Base-by-base conservation (phyloP, 1,139 yeast genomes). In the Pichia sp. region DNA sequence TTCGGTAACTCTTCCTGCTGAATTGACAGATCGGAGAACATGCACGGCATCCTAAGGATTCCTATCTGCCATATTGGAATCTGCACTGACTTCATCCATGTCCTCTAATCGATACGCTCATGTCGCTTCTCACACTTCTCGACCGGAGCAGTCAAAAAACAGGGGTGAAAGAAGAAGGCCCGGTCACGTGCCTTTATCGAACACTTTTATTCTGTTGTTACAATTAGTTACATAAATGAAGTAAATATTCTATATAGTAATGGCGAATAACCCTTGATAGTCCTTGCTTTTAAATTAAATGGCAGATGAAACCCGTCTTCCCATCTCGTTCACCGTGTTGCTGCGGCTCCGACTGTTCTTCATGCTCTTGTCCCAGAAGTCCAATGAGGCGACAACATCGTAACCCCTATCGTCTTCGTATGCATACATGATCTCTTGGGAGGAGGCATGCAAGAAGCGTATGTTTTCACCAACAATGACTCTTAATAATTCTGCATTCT, bases 381-480 rank as follows among this genome's bases (percentile, higher is more conserved):
- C 97, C 59, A 93, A 77, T 50, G 95, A 85, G 2, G 93, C 95
- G 62, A 93, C 93, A 54, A 90, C 92, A 68, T 93, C 98, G 64
- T 81, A 84, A 2, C 98, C 98, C 58, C 82, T 81, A 61, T 88
- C 96, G 63, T 85, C 87, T 67, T 92, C 98, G 67, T 92, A 90
- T 1, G 90, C 97, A 70, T 90, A 93, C 71, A 93, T 74, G 38
- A 95, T 95, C 72, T 93, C 98, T 67, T 93, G 96, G 51, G 96
- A 93, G 57, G 89, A 88, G 54, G 90, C 86, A 67, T 90, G 96
- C 66, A 92, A 75, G 66, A 90, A 83, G 58, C 98, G 75, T 57
- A 93, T 92, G 69, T 90, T 92, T 61, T 90, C 97, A 4, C 97
- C 98, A n/a, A 88, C 81, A 57, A 93, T 85, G n/a, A 95, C 92